A percentile compares a stretch with the other conserved stretches of the same genome.
phyloP scores from a whole-genome alignment of 2,329 filamentous ascomycete genomes.

The Curvularia sp. region DNA sequence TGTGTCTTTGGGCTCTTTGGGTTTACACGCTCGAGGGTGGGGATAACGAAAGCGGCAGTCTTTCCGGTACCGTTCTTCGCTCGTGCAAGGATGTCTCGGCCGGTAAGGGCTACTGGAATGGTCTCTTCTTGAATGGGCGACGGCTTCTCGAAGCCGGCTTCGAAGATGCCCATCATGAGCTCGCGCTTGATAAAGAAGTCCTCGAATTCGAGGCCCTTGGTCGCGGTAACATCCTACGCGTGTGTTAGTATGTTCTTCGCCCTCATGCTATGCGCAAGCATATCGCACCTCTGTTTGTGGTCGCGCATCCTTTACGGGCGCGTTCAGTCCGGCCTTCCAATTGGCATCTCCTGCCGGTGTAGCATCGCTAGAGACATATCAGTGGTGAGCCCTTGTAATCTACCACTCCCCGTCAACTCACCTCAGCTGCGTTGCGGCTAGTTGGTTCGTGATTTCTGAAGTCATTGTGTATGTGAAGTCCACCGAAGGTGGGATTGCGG shows the following conservation, averaged over 20 bases:
- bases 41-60: constrained; percentile 97
- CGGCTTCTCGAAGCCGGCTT: constrained; percentile 97
- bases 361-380: constrained; percentile 53
- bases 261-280: not conserved
- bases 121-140: constrained; percentile 99
- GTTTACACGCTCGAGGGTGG: constrained; percentile 93
- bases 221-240: constrained; percentile 90
- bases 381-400: constrained; percentile 13
- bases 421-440: constrained; percentile 63
- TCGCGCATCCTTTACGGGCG: constrained; percentile 76
- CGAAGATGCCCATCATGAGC: constrained; percentile 98
- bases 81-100: constrained; percentile 91
- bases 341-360: constrained; percentile 62
- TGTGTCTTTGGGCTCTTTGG: constrained; percentile 96
- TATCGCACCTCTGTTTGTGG: constrained; percentile 77
- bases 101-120: constrained; percentile 93
- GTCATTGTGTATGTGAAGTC: constrained; percentile 53
- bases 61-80: constrained; percentile 99
- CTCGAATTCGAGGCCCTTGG: constrained; percentile 97
- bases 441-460: constrained; percentile 62
- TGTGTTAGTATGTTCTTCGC: constrained; percentile 15
- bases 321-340: constrained; percentile 77
- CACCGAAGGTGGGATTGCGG: constrained; percentile 34
- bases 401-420: constrained; percentile 36
- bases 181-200: constrained; percentile 95